Evolutionary conservation across 768 basidiomycete species (phyloP).

Genomic region (Suillus brevipes): DNA sequence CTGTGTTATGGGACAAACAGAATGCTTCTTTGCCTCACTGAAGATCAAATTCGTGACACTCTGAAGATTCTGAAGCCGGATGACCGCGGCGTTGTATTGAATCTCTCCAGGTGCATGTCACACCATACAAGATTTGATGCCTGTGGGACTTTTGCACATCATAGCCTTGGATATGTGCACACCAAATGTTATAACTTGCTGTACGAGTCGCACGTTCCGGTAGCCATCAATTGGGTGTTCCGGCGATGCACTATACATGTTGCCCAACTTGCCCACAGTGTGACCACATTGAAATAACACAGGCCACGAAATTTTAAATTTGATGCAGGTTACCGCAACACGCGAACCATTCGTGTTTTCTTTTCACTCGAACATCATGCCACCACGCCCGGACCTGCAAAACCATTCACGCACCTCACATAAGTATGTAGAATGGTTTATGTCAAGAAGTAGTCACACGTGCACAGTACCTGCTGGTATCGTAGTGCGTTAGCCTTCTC

Average conservation of each 20-base stretch:
- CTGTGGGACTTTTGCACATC: too few relatives aligned
- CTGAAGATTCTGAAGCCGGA: slow-evolving; percentile 46
- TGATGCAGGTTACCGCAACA: not conserved
- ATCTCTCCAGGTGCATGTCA: slow-evolving; percentile 69
- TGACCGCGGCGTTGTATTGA: slow-evolving; percentile 39
- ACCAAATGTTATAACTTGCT: too few relatives aligned
- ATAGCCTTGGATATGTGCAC: too few relatives aligned
- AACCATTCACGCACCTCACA: not conserved
- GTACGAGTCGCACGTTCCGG: too few relatives aligned
- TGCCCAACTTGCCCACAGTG: too few relatives aligned
- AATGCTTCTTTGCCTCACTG: slow-evolving; percentile 70
- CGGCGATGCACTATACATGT: too few relatives aligned
- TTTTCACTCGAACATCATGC: not conserved
- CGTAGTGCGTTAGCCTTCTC: not conserved
- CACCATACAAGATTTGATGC: slow-evolving; percentile 28
- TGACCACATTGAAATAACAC: too few relatives aligned
- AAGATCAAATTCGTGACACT: slow-evolving; percentile 83
- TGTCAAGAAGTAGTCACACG: not conserved
- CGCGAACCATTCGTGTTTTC: not conserved
- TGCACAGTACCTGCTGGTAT: not conserved
- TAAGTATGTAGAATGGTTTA: not conserved
- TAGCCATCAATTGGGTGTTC: too few relatives aligned
- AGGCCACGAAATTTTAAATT: not conserved
- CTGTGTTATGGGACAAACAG: slow-evolving; percentile 28
- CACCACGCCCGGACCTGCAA: not conserved